These are phyloP conservation scores for Alternaria gaisen DNA, from an alignment of 2,329 filamentous ascomycete species.

Conservation along the genomic window DNA sequence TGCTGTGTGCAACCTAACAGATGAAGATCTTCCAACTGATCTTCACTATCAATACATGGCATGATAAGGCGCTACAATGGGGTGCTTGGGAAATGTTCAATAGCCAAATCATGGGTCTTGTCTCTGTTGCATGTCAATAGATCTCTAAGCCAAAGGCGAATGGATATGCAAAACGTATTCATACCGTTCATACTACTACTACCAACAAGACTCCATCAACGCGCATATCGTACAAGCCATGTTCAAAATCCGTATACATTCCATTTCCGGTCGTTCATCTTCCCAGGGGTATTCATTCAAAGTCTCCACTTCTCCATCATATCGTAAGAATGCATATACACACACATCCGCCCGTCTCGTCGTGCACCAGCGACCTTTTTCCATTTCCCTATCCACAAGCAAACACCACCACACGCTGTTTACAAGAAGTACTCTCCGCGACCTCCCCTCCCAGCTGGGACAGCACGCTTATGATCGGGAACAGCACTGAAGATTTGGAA, in stretches of 20 bases:
- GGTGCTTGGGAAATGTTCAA: too few species aligned
- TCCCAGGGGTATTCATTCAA: constrained; percentile 31
- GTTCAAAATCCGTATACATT: neutral
- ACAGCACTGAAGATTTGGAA: constrained; percentile 94
- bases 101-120: too few species aligned
- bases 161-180: neutral
- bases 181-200: neutral
- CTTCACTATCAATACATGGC: too few species aligned
- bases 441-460: constrained; percentile 69
- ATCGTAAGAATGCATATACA: constrained; percentile 24
- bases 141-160: neutral
- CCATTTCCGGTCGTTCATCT: neutral
- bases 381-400: too few species aligned
- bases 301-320: constrained; percentile 5
- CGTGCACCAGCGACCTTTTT: neutral
- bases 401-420: neutral
- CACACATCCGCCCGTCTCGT: neutral
- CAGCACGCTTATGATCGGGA: constrained; percentile 83
- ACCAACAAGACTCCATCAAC: neutral
- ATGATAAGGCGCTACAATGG: too few species aligned
- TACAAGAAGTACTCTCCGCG: constrained; percentile 63
- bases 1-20: too few species aligned
- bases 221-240: neutral
- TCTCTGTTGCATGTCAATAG: too few species aligned
- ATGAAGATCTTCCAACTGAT: too few species aligned